Evolutionary conservation across 1,139 yeast species (phyloP), one percentile per base, ranked within the genome.

Genomic region (Wickerhamomyces sp.): DNA sequence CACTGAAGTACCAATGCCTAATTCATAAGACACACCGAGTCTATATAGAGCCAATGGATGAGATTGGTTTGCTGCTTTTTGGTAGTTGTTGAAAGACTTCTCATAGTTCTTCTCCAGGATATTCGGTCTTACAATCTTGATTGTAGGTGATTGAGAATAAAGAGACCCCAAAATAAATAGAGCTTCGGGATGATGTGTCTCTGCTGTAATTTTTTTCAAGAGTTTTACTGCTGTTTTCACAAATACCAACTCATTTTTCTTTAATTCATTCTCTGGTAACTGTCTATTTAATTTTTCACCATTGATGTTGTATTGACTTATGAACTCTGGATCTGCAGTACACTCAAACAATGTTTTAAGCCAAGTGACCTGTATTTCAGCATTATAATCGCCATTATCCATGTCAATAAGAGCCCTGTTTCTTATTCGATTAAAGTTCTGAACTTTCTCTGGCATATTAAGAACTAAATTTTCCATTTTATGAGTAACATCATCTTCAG

Each of bases 21-120:
- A 66, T 54, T 83, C 90, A 52, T 71, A 72, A 51, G 86, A 77
- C 17, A 81, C 82, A 2, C 83, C 90, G 2, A 78, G 72, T 35
- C 89, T 64, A 60, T 80, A 82, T 39, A 79, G 72, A 7, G 83
- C 80, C 37, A 73, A 74, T 0, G 78, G 64, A 52, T 79, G 80
- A 14, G 74, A 71, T 28, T 68, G 67, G 35, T 65, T 65, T 5
- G 85, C 83, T 1, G 88, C 80, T 42, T 71, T 73, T 29, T 61
- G 51, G 56, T 81, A 83, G 38, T 70, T 64, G 41, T 75, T 76
- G 49, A 74, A 76, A 3, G 89, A 88, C 52, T 73, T 73, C 31
- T 59, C 68, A 48, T 76, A 78, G 59, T 81, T 80, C 37, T 68
- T 65, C 15, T 72, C 76, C 13, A 80, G 63, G 7, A 81, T 69